Conservation (phyloP, 176 grass and related monocot genomes). For the Triticum timopheevii region DNA sequence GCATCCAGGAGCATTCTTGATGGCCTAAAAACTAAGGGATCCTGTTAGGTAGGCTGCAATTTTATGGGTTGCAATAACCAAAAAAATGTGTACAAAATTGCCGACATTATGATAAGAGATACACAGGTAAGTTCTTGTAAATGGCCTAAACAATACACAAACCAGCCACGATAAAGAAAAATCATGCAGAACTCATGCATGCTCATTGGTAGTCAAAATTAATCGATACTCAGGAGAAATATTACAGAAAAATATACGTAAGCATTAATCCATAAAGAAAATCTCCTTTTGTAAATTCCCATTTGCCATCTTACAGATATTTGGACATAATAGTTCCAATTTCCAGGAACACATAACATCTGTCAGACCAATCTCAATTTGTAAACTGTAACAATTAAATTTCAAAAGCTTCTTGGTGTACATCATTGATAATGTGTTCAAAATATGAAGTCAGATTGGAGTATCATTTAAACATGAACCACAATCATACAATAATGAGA, state of each 20-base stretch:
- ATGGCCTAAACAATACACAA: constrained; percentile 7
- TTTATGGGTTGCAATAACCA: constrained; percentile 12
- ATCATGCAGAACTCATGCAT: neutral
- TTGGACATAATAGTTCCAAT: neutral
- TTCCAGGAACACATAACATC: constrained; percentile 9
- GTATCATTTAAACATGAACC: neutral
- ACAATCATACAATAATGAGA: neutral
- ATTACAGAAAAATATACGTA: constrained; percentile 18
- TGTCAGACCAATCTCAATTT: neutral
- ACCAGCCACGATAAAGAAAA: neutral
- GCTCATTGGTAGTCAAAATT: neutral
- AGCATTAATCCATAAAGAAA: constrained; percentile 1
- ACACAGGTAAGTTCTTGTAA: neutral
- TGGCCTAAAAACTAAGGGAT: constrained; percentile 77
- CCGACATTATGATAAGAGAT: neutral
- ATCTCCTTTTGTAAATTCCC: neutral
- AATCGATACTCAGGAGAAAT: neutral
- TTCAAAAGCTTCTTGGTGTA: neutral
- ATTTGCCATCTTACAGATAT: constrained; percentile 19
- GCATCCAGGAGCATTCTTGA: constrained; percentile 91
- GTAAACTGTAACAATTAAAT: neutral
- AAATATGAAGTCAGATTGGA: neutral
- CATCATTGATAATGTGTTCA: neutral
- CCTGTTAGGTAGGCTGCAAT: constrained; percentile 42
- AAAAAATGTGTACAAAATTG: neutral